These are phyloP conservation scores for Colletotrichum noveboracense DNA, from an alignment of 2,329 filamentous ascomycete genomes.

Conservation along the genomic window DNA sequence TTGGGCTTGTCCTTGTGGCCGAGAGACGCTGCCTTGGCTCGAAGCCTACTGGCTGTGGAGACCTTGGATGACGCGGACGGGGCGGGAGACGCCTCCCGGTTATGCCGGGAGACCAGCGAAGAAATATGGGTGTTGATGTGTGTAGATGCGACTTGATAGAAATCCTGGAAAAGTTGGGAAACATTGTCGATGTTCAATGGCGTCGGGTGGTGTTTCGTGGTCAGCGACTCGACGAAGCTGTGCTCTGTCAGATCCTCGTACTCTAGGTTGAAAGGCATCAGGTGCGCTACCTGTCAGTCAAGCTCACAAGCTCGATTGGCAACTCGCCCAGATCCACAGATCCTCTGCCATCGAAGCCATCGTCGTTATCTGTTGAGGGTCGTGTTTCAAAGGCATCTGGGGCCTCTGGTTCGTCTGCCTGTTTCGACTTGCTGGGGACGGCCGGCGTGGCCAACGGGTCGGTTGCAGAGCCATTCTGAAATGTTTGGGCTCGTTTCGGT, in stretches of 20 bases:
- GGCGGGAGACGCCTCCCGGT: conserved; percentile 66
- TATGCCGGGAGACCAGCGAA: conserved; percentile 76
- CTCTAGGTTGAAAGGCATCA: background rate
- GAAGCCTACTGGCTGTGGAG: conserved; percentile 61
- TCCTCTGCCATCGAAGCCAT: conserved; percentile 52
- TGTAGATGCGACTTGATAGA: conserved; percentile 80
- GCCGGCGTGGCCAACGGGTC: conserved; percentile 24
- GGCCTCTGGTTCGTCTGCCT: conserved; percentile 30
- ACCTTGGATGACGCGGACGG: conserved; percentile 59
- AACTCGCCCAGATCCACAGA: conserved; percentile 85
- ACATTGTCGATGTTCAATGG: conserved; percentile 85
- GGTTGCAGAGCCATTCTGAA: conserved; percentile 42
- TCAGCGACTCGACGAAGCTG: conserved; percentile 90
- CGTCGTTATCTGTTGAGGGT: conserved; percentile 46
- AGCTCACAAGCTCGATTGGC: conserved; percentile 89
- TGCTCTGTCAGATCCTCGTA: background rate
- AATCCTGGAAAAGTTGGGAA: conserved; percentile 90
- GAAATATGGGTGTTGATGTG: conserved; percentile 90
- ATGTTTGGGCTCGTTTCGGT: conserved; percentile 52
- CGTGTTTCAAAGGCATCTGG: conserved; percentile 57
- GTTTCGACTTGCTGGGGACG: background rate
- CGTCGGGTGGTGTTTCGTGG: conserved; percentile 82
- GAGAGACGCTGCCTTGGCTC: conserved; percentile 60
- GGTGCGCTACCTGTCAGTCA: conserved; percentile 77
- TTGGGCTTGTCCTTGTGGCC: conserved; percentile 57